phyloP scores from a whole-genome alignment of 1,139 yeast species.

The Hemisphaericaspora xylanilytica region DNA sequence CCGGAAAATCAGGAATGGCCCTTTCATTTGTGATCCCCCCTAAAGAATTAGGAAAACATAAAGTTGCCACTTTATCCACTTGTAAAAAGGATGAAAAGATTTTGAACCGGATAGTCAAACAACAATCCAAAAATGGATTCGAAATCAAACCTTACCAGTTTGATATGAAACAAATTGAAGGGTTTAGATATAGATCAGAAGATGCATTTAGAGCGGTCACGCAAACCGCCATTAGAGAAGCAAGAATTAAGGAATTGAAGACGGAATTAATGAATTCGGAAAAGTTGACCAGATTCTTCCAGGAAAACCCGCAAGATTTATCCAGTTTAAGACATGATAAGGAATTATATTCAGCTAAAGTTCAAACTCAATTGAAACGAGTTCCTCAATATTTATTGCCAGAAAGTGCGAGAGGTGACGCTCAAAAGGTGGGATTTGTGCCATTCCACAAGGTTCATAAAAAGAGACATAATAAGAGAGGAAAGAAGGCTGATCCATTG shows the following conservation, averaged over 20 bases:
- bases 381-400: slow-evolving; percentile 93
- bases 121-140: slow-evolving; percentile 72
- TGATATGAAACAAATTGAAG: slow-evolving; percentile 90
- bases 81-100: slow-evolving; percentile 87
- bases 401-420: slow-evolving; percentile 63
- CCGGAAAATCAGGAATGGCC: slow-evolving; percentile 92
- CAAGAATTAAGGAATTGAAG: slow-evolving; percentile 86
- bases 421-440: slow-evolving; percentile 66
- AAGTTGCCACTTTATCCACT: slow-evolving; percentile 65
- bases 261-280: slow-evolving; percentile 86
- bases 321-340: slow-evolving; percentile 87
- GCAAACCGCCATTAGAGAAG: slow-evolving; percentile 85
- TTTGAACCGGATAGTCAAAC: slow-evolving; percentile 69
- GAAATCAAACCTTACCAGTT: slow-evolving; percentile 83
- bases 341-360: slow-evolving; percentile 78
- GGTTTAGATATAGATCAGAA: slow-evolving; percentile 94
- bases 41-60: slow-evolving; percentile 87
- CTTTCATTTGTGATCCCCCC: slow-evolving; percentile 79
- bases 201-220: slow-evolving; percentile 97
- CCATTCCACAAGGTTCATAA: slow-evolving; percentile 62
- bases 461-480: slow-evolving; percentile 34
- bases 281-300: slow-evolving; percentile 89
- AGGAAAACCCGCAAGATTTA: slow-evolving; percentile 96
- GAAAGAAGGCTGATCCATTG: slow-evolving; percentile 65
- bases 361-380: slow-evolving; percentile 82